Evolutionary conservation across 2,329 filamentous ascomycete genomes (phyloP).

Genomic region (Penicillium sp.): DNA sequence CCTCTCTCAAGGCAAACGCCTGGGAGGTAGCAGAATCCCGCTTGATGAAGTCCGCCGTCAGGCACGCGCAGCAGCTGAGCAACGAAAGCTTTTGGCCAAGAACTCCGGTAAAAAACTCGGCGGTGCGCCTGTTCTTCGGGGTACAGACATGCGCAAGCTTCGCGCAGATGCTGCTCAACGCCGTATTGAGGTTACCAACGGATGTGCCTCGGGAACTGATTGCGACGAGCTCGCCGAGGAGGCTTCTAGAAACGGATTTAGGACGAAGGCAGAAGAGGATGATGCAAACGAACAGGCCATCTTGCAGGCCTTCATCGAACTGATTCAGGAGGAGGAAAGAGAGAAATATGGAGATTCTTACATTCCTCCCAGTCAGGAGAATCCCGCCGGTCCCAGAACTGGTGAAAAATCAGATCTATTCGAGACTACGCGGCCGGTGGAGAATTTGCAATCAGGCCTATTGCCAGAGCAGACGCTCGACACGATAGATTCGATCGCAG

Average conservation of each 20-base stretch:
- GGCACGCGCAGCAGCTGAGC: conserved; percentile 73
- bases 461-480: conserved; percentile 6
- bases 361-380: conserved; percentile 54
- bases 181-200: conserved; percentile 66
- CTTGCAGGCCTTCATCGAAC: conserved; percentile 79
- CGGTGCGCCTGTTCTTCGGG: conserved; percentile 58
- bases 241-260: conserved; percentile 72
- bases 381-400: conserved; percentile 52
- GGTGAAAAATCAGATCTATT: conserved; percentile 41
- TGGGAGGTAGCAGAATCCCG: conserved; percentile 69
- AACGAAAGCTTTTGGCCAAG: conserved; percentile 58
- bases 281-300: conserved; percentile 87
- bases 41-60: conserved; percentile 72
- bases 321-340: conserved; percentile 76
- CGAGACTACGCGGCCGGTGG: conserved; percentile 24
- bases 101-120: conserved; percentile 74
- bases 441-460: not conserved
- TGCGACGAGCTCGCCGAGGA: conserved; percentile 67
- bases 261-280: conserved; percentile 82
- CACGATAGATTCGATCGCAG: conserved; percentile 18
- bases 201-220: conserved; percentile 73
- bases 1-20: conserved; percentile 69
- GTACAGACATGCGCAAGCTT: conserved; percentile 69
- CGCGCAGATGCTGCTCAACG: conserved; percentile 72
- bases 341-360: conserved; percentile 61